Percentiles rank a stretch among this genome's conserved stretches.
phyloP scores from a whole-genome alignment of 768 basidiomycete genomes.

The Pseudohyphozyma bogoriensis region DNA sequence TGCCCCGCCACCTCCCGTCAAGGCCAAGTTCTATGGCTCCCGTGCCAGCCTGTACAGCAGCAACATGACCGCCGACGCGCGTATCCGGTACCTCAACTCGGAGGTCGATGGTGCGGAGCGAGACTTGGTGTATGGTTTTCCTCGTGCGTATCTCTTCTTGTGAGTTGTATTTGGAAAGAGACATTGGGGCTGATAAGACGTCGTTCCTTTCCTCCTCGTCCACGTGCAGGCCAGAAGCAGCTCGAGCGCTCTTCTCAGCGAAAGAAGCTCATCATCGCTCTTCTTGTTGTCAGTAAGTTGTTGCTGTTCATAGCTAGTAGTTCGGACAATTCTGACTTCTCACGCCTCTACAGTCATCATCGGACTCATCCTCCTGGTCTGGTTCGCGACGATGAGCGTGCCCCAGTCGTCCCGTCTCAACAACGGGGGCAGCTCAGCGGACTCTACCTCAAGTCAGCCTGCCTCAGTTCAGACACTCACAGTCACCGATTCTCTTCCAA shows the following conservation, averaged over 20 bases:
- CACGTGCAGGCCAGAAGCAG: background rate
- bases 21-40: background rate
- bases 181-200: background rate
- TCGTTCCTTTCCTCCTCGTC: background rate
- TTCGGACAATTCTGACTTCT: background rate
- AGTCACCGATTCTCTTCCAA: too few relatives aligned
- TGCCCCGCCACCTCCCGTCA: background rate
- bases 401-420: background rate
- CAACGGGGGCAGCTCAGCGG: too few relatives aligned
- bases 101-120: slow-evolving; percentile 13
- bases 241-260: background rate
- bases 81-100: background rate
- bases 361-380: slow-evolving; percentile 21
- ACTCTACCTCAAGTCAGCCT: too few relatives aligned
- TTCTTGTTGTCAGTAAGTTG: background rate
- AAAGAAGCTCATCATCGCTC: slow-evolving; percentile 19
- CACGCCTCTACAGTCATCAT: slow-evolving; percentile 8
- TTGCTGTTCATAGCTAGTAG: background rate
- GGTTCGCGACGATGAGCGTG: slow-evolving; percentile 6
- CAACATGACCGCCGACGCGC: background rate
- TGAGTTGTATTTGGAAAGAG: background rate
- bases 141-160: background rate
- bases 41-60: background rate
- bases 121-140: slow-evolving; percentile 22
- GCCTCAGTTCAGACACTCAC: too few relatives aligned